Base-by-base conservation (phyloP, 1,284 basidiomycete genomes). In the Heterobasidion parviporum region DNA sequence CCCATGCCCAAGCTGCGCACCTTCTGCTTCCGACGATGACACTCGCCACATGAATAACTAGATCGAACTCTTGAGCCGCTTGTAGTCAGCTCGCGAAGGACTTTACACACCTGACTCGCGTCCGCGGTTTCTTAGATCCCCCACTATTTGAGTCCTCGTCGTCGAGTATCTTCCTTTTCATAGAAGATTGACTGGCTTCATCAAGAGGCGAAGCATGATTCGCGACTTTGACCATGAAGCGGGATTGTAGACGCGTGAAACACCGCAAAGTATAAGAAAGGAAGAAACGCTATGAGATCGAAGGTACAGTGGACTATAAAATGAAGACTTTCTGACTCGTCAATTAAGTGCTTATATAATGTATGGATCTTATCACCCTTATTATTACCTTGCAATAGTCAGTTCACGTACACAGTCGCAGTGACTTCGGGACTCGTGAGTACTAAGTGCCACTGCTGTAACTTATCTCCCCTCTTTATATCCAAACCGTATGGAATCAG, bases 11-110 rank as follows among this genome's bases (percentile, higher is more conserved):
- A 33, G 34, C 52, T 41, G 54, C 52, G 49, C 54, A 87, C 88
- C 80, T 90, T 90, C 70, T 91, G 88, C 67, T 91, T 91, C 58
- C 88, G 76, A 33, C 88, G 81, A 73, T 91, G 89, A 61, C 89
- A 91, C 72, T 91, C 88, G 38, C 88, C 87, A 58, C 88, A 91
- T n/a, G 88, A 90, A 62, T 89, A 91, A 68, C 89, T 90, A 64
- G 50, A 54, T 43, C 26, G 7, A 47, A 20, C 36, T 46, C 52
- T 16, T 35, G 20, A 50, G 32, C 43, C n/a, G 36, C 49, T 32
- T 62, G 18, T 55, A 46, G 49, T 48, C 34, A 35, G 44, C 15
- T 32, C 14, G 57, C 60, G 54, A 59, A n/a, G 38, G 26, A 26
- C 26, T 26, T 43, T 50, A 58, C 71, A 60, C 68, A 81, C 87